Evolutionary conservation across 306 rosid species (phyloP), one percentile per base, ranked within the genome.

Genomic region (Senna tora): DNA sequence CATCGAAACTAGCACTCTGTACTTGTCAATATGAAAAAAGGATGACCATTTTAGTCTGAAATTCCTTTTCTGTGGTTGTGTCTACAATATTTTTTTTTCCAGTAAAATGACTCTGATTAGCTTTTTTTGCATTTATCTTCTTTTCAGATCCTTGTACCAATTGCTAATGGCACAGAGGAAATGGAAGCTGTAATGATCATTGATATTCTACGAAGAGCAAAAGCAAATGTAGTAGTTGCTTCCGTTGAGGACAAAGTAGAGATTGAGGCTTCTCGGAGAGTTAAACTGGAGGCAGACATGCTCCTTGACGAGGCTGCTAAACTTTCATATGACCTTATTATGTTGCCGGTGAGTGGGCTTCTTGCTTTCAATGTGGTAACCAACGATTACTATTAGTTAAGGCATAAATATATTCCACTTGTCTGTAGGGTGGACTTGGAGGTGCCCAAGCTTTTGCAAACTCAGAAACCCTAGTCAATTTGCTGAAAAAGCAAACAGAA

Each of bases 401-500:
- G 61, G 59, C 34, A 20, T 80, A 58, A 84, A 59, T 46, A 11
- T 55, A 10, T 65, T 83, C 16, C 60, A 9, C 69, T 25, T 38
- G 12, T 65, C 60, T 80, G 49, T 84, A 94, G 98, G 98, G 98
- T 38, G 98, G 98, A 80, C 82, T 91, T 43, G 97, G 92, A 69
- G 98, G 98, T n/a, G 98, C 97, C 57, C 85, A 85, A 86, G 84
- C 92, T 36, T 89, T 89, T 82, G 90, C 92, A 22, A 91, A 87
- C 45, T 94, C 97, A 5, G 91, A 86, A 65, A 89, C 81, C 71
- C 87, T 91, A 46, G 88, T 89, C 59, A 78, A 68, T 62, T 59
- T 94, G 84, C 83, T 94, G 62, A 91, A 86, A 85, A 79, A 76
- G 74, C 98, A 94, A 72, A 77, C 83, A 56, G 91, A 82, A 36